These are phyloP conservation scores for Moesziomyces globuligerus DNA, from an alignment of 1,284 basidiomycete genomes.

Conservation along the genomic window DNA sequence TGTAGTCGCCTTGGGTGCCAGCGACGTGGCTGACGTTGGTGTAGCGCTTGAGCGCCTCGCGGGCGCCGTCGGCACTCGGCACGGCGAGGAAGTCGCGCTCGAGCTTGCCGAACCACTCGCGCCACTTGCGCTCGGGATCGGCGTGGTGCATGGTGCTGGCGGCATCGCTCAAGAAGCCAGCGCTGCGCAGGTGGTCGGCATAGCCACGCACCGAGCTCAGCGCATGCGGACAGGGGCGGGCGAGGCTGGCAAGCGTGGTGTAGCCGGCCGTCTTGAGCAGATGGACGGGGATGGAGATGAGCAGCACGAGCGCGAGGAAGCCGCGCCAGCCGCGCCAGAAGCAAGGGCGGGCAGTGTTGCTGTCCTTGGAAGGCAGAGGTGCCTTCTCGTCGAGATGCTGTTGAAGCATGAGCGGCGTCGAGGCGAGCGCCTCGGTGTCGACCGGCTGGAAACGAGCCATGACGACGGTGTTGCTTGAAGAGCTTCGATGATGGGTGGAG, in stretches of 20 bases:
- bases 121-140: conserved; percentile 22
- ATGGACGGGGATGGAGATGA: not conserved
- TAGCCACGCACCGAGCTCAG: conserved; percentile 13
- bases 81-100: conserved; percentile 46
- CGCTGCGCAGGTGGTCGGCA: conserved; percentile 7
- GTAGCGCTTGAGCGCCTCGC: conserved; percentile 52
- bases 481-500: no score
- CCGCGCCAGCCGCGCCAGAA: conserved; percentile 2
- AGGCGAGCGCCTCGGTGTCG: conserved; percentile 12
- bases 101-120: conserved; percentile 32
- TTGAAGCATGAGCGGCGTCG: conserved; percentile 14
- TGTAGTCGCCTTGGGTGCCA: conserved; percentile 50
- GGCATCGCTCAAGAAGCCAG: conserved; percentile 2
- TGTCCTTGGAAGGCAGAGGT: no score
- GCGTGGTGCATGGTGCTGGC: not conserved
- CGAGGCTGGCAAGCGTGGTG: not conserved
- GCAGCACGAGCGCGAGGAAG: not conserved
- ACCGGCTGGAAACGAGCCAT: conserved; percentile 10
- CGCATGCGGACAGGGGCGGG: conserved; percentile 8
- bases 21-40: conserved; percentile 58
- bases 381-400: conserved; percentile 8
- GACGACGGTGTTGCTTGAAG: not conserved
- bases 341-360: not conserved
- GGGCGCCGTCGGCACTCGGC: conserved; percentile 40
- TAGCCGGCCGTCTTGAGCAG: not conserved